Base-by-base conservation (phyloP, 2,329 filamentous ascomycete genomes). In the Fusarium goolgardi region DNA sequence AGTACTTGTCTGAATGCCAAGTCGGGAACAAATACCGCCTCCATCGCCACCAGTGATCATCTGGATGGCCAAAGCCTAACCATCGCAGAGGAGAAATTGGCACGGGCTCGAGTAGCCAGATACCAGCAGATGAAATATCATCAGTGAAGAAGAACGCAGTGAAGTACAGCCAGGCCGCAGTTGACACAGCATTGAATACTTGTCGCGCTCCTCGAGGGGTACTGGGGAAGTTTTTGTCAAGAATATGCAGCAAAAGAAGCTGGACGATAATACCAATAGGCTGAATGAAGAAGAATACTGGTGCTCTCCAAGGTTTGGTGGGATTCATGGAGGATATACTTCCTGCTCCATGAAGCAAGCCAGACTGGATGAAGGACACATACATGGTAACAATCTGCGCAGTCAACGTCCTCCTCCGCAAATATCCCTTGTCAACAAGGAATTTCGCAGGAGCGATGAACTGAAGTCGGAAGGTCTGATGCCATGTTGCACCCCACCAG, bases 401-500 rank as follows among this genome's bases (percentile, higher is more conserved):
- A 5, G 59, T 8, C 10, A 52, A 12, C 31, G 77, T 71, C 53
- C 78, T 71, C 69, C 75, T 67, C 64, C 66, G 70, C 60, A 88
- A 49, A 69, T 82, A 75, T 20, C 83, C 78, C 40, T 63, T 54
- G 63, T 76, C 69, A 11, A 78, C 76, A 57, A 90, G 71, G 72
- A 81, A 86, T 3, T 77, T 78, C 0, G 84, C 80, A 0, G 90
- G 90, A 6, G 88, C 85, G 39, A 86, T 79, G 74, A 95, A 94
- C 4, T 87, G 88, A 56, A 88, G 85, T 1, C 94, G 90, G 80
- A 97, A 96, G 4, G 90, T 90, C 78, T 97, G 94, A 77, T 98
- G 95, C 95, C 95, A 97, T 85, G 89, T 95, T 23, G 83, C 84
- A 44, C 91, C 90, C 95, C 95, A 98, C 79, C 90, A 91, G 1